Base-by-base conservation (phyloP, 2,329 filamentous ascomycete species). In the Beauveria sp. region DNA sequence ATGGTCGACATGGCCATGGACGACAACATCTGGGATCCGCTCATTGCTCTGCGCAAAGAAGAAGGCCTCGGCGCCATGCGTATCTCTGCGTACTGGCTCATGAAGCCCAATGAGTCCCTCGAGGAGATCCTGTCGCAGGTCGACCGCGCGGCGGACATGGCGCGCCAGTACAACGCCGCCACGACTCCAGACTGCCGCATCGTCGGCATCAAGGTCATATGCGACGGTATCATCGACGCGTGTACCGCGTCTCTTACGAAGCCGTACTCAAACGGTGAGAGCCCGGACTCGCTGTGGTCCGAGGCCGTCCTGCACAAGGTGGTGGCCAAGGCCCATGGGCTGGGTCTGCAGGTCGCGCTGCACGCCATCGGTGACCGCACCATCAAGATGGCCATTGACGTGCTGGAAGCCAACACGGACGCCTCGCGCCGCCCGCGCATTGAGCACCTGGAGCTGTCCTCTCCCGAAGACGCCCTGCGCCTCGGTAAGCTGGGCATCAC, bases 291-390 rank as follows among this genome's bases (percentile, higher is more conserved):
- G 0, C 75, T 87, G 55, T 88, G 85, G 85, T 73, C 76, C 0
- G 71, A 73, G 2, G 74, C 76, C 18, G 77, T 81, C 63, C 75
- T 88, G 5, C 75, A 74, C 4, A 77, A 79, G 0, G 80, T 86
- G 0, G 79, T 88, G 1, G 70, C 75, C 12, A 76, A 75, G n/a
- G 84, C 84, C 2, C 78, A 80, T 50, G 73, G 72, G 3, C 78
- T 78, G 1, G 80, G 80, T 1, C 69, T 88, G 44, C 85, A 88
- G 67, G 80, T 83, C 43, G 85, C 85, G 0, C 74, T 88, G 10
- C 85, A 88, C 66, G 85, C 85, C 47, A 88, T 88, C 61, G 85
- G 85, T 46, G 84, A 88, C 66, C 74, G 75, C 20, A 84, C 85
- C 1, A 76, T 87, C 30, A 75, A 72, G 44, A 81, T 80, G 63